A percentile compares a stretch with the other conserved stretches of the same genome.
Evolutionary conservation across 2,329 filamentous ascomycete species (phyloP).

Genomic region (Colletotrichum kahawae): DNA sequence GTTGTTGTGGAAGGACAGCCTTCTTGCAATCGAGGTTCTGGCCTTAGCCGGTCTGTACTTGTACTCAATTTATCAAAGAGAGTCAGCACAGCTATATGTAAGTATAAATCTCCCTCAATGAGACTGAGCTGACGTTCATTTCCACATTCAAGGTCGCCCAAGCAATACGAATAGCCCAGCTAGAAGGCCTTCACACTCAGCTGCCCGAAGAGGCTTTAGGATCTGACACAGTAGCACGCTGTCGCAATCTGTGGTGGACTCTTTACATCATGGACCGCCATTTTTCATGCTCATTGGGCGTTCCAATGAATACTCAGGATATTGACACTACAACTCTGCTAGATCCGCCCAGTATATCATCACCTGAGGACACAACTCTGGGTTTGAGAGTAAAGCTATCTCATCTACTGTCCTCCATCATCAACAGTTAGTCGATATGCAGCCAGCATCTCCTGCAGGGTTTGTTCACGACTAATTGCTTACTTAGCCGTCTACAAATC

Average conservation of each 20-base stretch:
- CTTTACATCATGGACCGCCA: slow-evolving; percentile 45
- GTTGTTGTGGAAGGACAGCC: slow-evolving; percentile 39
- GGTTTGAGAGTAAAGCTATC: slow-evolving; percentile 41
- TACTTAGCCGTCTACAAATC: slow-evolving; percentile 38
- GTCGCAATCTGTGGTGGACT: slow-evolving; percentile 45
- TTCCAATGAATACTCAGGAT: slow-evolving; percentile 42
- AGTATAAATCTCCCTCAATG: neutral
- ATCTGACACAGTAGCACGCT: slow-evolving; percentile 32
- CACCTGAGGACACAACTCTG: slow-evolving; percentile 32
- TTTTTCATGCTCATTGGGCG: slow-evolving; percentile 41
- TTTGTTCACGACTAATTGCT: neutral
- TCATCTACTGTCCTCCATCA: slow-evolving; percentile 37
- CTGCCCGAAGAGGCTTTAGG: slow-evolving; percentile 41
- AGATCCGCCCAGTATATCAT: slow-evolving; percentile 28
- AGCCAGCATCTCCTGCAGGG: neutral
- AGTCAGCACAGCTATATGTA: slow-evolving; percentile 29
- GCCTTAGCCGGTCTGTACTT: slow-evolving; percentile 41
- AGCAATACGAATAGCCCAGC: slow-evolving; percentile 44
- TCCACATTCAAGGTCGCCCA: slow-evolving; percentile 37
- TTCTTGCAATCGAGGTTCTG: slow-evolving; percentile 41
- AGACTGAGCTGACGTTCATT: neutral
- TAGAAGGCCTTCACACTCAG: slow-evolving; percentile 45
- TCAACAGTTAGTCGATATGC: slow-evolving; percentile 32
- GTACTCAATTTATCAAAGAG: slow-evolving; percentile 41
- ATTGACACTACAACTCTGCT: slow-evolving; percentile 37